Conservation (phyloP, 2,329 filamentous ascomycete genomes). For the Cyphellophora europaea region DNA sequence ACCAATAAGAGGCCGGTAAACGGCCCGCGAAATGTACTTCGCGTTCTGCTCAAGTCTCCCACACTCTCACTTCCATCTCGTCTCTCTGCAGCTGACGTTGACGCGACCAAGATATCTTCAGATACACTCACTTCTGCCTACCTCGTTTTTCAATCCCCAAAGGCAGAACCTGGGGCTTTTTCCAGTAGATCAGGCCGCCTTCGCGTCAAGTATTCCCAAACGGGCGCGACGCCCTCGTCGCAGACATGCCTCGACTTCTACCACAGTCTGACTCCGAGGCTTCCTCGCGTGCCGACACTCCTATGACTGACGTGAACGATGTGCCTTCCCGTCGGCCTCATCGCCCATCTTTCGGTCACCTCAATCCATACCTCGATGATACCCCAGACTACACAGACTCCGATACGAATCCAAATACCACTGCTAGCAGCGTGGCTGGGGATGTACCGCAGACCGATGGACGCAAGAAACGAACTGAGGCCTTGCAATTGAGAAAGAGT, state of each 20-base stretch:
- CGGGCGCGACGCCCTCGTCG: conserved; percentile 4
- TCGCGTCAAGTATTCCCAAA: not conserved
- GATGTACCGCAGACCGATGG: conserved; percentile 62
- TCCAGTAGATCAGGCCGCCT: too few relatives aligned
- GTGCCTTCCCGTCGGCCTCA: conserved; percentile 17
- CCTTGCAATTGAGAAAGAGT: conserved; percentile 79
- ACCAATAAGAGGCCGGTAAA: too few relatives aligned
- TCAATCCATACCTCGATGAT: conserved; percentile 39
- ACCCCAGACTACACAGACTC: conserved; percentile 59
- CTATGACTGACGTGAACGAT: conserved; percentile 35
- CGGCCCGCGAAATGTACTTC: too few relatives aligned
- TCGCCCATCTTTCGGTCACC: conserved; percentile 18
- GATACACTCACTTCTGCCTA: too few relatives aligned
- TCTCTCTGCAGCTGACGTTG: too few relatives aligned
- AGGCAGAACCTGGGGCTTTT: too few relatives aligned
- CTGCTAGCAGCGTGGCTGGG: conserved; percentile 75
- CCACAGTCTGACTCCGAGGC: conserved; percentile 27
- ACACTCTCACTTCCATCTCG: too few relatives aligned
- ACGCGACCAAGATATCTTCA: too few relatives aligned
- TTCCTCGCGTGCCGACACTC: conserved; percentile 35
- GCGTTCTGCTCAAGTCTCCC: too few relatives aligned
- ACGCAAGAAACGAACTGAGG: conserved; percentile 76
- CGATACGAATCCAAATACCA: conserved; percentile 57
- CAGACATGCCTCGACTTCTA: conserved; percentile 4
- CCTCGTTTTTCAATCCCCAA: too few relatives aligned